These are phyloP conservation scores for Cryptosporidium ubiquitum DNA, from an alignment of 169 alveolate species.

Conservation along the genomic window DNA sequence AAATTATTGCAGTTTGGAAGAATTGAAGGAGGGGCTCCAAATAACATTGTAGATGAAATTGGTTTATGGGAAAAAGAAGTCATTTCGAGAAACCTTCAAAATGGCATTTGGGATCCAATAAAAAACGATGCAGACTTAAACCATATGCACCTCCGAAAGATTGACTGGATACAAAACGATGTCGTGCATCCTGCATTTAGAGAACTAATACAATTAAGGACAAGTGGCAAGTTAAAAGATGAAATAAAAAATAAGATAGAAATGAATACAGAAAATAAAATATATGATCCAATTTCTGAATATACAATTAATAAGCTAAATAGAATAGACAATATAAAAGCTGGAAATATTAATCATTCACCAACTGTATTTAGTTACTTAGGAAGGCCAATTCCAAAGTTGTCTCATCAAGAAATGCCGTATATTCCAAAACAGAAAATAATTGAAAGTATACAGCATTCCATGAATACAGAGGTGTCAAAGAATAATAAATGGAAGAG, in stretches of 20 bases:
- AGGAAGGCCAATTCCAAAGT: constrained; percentile 64
- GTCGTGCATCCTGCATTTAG: constrained; percentile 48
- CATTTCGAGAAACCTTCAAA: not conserved
- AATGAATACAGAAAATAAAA: not conserved
- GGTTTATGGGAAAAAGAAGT: not conserved
- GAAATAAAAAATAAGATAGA: not conserved
- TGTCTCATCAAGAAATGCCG: constrained; percentile 22
- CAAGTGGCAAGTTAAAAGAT: not conserved
- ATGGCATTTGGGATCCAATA: constrained; percentile 4
- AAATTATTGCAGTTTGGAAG: constrained; percentile 32
- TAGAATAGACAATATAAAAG: not conserved
- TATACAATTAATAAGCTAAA: not conserved
- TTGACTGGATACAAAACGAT: constrained; percentile 1
- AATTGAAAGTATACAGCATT: constrained; percentile 53
- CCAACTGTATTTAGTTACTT: constrained; percentile 67
- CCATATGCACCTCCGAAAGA: constrained; percentile 12
- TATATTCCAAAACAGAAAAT: constrained; percentile 26
- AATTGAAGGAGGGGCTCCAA: constrained; percentile 32
- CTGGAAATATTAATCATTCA: not conserved
- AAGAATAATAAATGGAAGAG: constrained; percentile 27
- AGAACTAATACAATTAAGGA: not conserved
- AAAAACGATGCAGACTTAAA: not conserved
- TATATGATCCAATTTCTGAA: constrained; percentile 65
- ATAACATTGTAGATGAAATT: not conserved
- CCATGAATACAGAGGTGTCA: constrained; percentile 66